Percentiles rank a stretch among this genome's conserved stretches.
Conservation (phyloP, 306 rosid species). For the Glycine latifolia region DNA sequence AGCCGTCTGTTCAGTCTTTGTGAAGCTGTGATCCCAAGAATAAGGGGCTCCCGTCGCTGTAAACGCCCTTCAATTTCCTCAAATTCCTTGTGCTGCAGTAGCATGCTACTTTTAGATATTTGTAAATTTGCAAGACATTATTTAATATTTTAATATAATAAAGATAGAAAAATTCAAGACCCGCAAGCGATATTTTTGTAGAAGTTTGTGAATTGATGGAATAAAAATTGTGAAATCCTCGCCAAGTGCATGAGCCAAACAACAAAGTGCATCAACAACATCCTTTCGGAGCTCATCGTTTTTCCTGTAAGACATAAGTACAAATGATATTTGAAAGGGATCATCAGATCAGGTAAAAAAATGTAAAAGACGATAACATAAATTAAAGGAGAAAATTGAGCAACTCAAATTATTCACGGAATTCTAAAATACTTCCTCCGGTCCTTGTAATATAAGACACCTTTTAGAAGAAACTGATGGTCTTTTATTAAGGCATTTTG, state of each 20-base stretch:
- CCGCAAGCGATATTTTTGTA: conserved; percentile 79
- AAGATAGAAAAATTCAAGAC: conserved; percentile 50
- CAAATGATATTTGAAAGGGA: conserved; percentile 13
- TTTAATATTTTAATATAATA: background rate
- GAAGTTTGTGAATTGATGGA: conserved; percentile 88
- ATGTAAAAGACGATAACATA: conserved; percentile 14
- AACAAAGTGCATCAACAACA: conserved; percentile 94
- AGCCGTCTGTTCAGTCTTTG: conserved; percentile 70
- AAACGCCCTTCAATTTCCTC: conserved; percentile 96
- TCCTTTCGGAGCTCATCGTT: conserved; percentile 87
- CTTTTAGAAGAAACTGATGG: too few species aligned
- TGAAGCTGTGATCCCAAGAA: conserved; percentile 71
- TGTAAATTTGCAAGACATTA: background rate
- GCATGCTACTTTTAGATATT: conserved; percentile 29
- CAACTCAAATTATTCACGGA: too few species aligned
- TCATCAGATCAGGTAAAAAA: conserved; percentile 36
- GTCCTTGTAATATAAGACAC: too few species aligned
- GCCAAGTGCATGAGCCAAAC: conserved; percentile 96
- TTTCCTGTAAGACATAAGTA: conserved; percentile 64
- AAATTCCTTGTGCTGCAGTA: conserved; percentile 90
- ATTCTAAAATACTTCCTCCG: too few species aligned
- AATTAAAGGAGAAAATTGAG: background rate
- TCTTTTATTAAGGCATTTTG: too few species aligned
- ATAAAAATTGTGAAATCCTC: conserved; percentile 94
- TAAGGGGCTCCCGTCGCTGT: conserved; percentile 81